A percentile compares a stretch with the other conserved stretches of the same genome.
Conservation (phyloP, 2,329 filamentous ascomycete genomes). For the Penicillium sumatraense region DNA sequence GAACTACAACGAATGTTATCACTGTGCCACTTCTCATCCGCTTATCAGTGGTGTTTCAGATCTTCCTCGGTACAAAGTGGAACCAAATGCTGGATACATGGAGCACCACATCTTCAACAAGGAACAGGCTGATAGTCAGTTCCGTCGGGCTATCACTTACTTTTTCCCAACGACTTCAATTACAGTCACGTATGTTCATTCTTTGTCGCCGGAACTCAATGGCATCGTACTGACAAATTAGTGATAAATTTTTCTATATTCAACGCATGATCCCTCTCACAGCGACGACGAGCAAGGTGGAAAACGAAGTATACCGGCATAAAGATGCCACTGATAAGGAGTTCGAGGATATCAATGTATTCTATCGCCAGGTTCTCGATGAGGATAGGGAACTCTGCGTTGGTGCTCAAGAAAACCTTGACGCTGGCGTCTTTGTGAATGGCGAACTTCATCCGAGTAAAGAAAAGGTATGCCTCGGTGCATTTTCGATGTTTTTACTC, state of each 20-base stretch:
- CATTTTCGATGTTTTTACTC: background rate
- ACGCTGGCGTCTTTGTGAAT: conserved; percentile 64
- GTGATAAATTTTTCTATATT: conserved; percentile 64
- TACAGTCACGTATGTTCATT: conserved; percentile 35
- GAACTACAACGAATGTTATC: conserved; percentile 34
- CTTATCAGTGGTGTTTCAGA: conserved; percentile 52
- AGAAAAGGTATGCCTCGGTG: conserved; percentile 51
- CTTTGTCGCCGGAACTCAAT: background rate
- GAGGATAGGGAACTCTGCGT: conserved; percentile 67
- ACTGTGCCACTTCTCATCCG: conserved; percentile 31
- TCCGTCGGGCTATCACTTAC: conserved; percentile 40
- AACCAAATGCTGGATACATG: conserved; percentile 55
- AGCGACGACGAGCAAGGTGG: conserved; percentile 58
- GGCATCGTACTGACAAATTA: conserved; percentile 20
- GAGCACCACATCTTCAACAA: conserved; percentile 55
- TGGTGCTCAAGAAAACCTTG: conserved; percentile 63
- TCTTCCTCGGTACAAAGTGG: conserved; percentile 58
- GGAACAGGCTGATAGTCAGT: conserved; percentile 52
- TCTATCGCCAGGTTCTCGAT: conserved; percentile 66
- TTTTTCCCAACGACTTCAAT: conserved; percentile 36
- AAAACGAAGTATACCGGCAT: conserved; percentile 67
- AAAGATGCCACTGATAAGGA: conserved; percentile 61
- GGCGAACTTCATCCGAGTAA: conserved; percentile 65
- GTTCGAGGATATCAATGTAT: conserved; percentile 60
- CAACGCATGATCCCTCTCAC: conserved; percentile 63